phyloP scores from a whole-genome alignment of 129 eudicot genomes.

The Centella asiatica region DNA sequence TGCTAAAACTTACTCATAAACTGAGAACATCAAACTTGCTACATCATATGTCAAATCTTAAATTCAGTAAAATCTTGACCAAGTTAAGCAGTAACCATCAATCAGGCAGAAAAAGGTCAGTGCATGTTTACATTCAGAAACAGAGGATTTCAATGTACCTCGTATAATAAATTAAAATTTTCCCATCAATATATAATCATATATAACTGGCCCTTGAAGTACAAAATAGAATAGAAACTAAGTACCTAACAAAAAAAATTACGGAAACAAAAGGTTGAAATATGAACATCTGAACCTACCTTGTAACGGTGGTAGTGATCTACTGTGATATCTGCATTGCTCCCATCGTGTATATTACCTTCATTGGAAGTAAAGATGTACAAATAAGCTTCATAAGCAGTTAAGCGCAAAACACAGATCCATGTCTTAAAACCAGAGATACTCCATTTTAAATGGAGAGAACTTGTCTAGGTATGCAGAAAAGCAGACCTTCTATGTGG shows the following conservation, averaged over 20 bases:
- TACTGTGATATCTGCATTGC: slow-evolving; percentile 51
- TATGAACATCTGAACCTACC: slow-evolving; percentile 32
- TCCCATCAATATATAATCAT: background rate
- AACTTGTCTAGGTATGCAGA: background rate
- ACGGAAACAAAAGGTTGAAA: slow-evolving; percentile 1
- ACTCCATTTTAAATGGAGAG: background rate
- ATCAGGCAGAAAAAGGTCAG: background rate
- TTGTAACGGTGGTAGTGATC: slow-evolving; percentile 82
- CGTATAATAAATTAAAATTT: background rate
- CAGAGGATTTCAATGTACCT: background rate
- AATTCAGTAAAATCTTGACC: background rate
- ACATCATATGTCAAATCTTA: background rate
- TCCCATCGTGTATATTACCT: slow-evolving; percentile 72
- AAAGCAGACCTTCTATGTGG: slow-evolving; percentile 31
- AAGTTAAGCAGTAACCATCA: background rate
- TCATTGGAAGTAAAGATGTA: slow-evolving; percentile 17
- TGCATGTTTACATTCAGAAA: background rate
- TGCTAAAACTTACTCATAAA: background rate
- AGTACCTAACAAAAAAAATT: background rate
- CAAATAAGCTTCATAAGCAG: slow-evolving; percentile 5
- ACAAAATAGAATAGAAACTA: slow-evolving; percentile 1
- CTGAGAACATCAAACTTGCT: background rate
- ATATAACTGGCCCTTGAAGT: background rate
- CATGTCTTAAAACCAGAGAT: background rate
- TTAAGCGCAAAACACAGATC: slow-evolving; percentile 11